Base-by-base conservation (phyloP, 176 grass and related monocot species). In the Raddia guianensis region DNA sequence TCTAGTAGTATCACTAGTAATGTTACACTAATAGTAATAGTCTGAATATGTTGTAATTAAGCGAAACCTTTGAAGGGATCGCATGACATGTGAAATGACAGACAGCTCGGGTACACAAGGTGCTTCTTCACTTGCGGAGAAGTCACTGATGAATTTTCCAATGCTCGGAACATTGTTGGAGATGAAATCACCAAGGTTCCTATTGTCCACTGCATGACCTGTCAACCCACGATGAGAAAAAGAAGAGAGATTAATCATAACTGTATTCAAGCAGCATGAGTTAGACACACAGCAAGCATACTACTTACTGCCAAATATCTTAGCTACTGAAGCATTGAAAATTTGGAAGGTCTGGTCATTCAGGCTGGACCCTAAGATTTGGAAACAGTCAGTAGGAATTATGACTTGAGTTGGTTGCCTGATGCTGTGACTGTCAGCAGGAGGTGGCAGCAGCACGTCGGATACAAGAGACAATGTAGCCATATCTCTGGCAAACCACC, bases 401-500 rank as follows among this genome's bases (percentile, higher is more conserved):
- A 43, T 83, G 59, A 97, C 52, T 9, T 33, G 70, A 42, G 84
- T 88, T 12, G 87, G 91, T 73, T 70, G 53, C 27, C 70, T 88
- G 51, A 70, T 81, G 54, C 21, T 58, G 33, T 91, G 80, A 85
- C 21, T 58, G 33, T 91, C 83, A 85, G 53, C 74, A n/a, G 89
- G 63, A 50, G 43, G 56, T 8, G 69, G 86, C 49, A 94, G 77
- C 43, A 97, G 48, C 48, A 94, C 87, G 5, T 74, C 69, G 49
- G 87, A 79, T 47, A 89, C 85, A 62, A 34, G 75, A 48, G 71
- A 80, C 18, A 97, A 68, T 5, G 80, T 97, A 63, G 83, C 35
- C 63, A 87, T 83, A 74, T 97, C 91, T 70, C 87, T 84, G 52
- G 91, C 91, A 87, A 97, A 94, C 94, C 89, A 97, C 58, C 94